These are phyloP conservation scores for Flaveria sonorensis DNA, from an alignment of 129 eudicot genomes.

Conservation along the genomic window DNA sequence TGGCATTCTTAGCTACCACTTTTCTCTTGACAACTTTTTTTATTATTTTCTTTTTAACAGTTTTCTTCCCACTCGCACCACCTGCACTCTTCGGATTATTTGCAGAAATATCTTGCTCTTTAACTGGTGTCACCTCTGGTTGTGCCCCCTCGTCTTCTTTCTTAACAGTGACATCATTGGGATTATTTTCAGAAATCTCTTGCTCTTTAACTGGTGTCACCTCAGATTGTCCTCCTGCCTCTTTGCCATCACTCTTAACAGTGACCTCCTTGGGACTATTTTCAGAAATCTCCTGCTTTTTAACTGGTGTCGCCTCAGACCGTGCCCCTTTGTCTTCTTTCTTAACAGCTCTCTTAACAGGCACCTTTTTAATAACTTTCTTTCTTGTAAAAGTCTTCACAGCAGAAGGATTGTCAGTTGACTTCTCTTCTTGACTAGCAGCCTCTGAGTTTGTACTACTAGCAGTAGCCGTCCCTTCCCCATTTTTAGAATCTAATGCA, in stretches of 20 bases:
- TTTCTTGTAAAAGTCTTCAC: constrained; percentile 58
- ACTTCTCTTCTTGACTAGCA: constrained; percentile 46
- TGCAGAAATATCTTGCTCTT: constrained; percentile 52
- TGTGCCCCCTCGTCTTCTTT: constrained; percentile 25
- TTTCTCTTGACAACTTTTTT: constrained; percentile 72
- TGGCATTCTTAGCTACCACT: constrained; percentile 43
- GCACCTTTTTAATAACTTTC: constrained; percentile 57
- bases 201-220: constrained; percentile 44
- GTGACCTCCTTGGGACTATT: constrained; percentile 35
- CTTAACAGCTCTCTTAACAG: constrained; percentile 33
- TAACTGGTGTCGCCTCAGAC: constrained; percentile 42
- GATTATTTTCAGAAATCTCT: constrained; percentile 46
- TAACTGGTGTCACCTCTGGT: constrained; percentile 27
- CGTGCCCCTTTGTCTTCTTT: constrained; percentile 28
- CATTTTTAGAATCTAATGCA: constrained; percentile 34
- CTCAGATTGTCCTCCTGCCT: not conserved
- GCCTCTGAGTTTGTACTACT: constrained; percentile 30
- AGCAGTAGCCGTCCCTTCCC: constrained; percentile 31
- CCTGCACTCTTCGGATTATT: constrained; percentile 36
- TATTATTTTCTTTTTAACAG: constrained; percentile 69
- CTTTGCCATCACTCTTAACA: constrained; percentile 15
- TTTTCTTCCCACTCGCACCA: constrained; percentile 40
- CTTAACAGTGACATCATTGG: constrained; percentile 45
- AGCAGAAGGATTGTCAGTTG: constrained; percentile 40
- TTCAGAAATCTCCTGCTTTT: constrained; percentile 51